Evolutionary conservation across 345 rosid species (phyloP).

Genomic region (Gossypium raimondii): DNA sequence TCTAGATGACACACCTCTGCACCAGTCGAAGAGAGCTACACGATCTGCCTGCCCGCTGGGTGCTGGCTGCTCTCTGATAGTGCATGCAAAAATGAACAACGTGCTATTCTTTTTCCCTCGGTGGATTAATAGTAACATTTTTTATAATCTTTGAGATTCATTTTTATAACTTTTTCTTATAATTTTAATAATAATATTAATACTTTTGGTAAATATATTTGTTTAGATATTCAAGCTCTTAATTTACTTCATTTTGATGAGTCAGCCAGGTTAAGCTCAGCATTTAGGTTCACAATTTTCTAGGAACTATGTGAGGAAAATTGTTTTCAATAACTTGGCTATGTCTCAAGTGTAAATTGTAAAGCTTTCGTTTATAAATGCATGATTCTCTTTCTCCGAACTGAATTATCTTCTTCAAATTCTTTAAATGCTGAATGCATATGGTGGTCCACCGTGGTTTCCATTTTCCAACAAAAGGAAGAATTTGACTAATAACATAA

Average conservation of each 20-base stretch:
- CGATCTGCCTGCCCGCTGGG: not conserved
- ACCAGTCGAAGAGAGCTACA: not conserved
- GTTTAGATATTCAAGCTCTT: not conserved
- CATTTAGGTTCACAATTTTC: not conserved
- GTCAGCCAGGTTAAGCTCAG: not conserved
- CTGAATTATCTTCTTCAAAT: not conserved
- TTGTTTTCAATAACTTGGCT: not conserved
- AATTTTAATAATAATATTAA: too few species aligned
- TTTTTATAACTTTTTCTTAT: too few species aligned
- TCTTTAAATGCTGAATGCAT: not conserved
- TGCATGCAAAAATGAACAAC: constrained; percentile 12
- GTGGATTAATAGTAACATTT: not conserved
- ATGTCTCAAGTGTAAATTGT: too few species aligned
- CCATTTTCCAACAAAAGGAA: constrained; percentile 2
- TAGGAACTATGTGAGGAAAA: not conserved
- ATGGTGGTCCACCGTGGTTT: constrained; percentile 6
- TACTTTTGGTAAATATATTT: too few species aligned
- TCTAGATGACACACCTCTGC: constrained; percentile 15
- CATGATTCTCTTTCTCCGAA: too few species aligned
- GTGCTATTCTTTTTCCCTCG: constrained; percentile 14
- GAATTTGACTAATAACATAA: not conserved
- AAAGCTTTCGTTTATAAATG: too few species aligned
- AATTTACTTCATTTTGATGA: not conserved
- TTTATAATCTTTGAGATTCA: too few species aligned
- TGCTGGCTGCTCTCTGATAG: not conserved